Evolutionary conservation across 1,284 basidiomycete species (phyloP).

Genomic region (Erythrobasidium hasegawianum): DNA sequence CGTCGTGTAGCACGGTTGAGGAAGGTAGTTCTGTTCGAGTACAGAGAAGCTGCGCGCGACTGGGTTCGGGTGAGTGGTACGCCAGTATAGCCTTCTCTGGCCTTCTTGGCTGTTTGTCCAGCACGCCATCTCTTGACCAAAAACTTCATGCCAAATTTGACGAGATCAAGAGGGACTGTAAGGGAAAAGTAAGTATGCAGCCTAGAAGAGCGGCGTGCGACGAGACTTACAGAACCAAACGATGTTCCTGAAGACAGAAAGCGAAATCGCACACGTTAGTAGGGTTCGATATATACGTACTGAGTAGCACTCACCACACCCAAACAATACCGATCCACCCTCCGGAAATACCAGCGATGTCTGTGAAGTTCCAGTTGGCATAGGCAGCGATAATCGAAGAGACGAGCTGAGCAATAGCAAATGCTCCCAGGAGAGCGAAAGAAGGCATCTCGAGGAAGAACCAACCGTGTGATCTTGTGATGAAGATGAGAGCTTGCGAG

Average conservation of each 20-base stretch:
- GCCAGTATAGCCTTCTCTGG: conserved; percentile 56
- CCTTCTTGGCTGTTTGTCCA: conserved; percentile 53
- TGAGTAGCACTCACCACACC: conserved; percentile 24
- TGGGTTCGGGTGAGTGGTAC: conserved; percentile 79
- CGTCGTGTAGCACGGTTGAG: conserved; percentile 80
- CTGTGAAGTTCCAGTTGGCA: conserved; percentile 69
- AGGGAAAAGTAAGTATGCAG: conserved; percentile 51
- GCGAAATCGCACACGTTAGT: background rate
- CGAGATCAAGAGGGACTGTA: conserved; percentile 87
- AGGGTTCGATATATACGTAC: background rate
- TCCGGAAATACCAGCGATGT: conserved; percentile 70
- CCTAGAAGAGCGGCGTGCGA: background rate
- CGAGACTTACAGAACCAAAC: conserved; percentile 32
- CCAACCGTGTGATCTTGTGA: conserved; percentile 92
- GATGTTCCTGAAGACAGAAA: conserved; percentile 40
- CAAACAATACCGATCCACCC: conserved; percentile 97
- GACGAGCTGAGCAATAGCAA: conserved; percentile 86
- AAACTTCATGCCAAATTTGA: conserved; percentile 94
- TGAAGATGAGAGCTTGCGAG: conserved; percentile 95
- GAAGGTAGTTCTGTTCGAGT: conserved; percentile 87
- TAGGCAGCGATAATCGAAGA: conserved; percentile 93
- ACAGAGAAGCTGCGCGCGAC: conserved; percentile 84
- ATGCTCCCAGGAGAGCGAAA: conserved; percentile 78
- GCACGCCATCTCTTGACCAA: conserved; percentile 76
- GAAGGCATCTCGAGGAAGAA: conserved; percentile 99